These are phyloP conservation scores for Serendipita sp. DNA, from an alignment of 768 basidiomycete species.

Conservation along the genomic window DNA sequence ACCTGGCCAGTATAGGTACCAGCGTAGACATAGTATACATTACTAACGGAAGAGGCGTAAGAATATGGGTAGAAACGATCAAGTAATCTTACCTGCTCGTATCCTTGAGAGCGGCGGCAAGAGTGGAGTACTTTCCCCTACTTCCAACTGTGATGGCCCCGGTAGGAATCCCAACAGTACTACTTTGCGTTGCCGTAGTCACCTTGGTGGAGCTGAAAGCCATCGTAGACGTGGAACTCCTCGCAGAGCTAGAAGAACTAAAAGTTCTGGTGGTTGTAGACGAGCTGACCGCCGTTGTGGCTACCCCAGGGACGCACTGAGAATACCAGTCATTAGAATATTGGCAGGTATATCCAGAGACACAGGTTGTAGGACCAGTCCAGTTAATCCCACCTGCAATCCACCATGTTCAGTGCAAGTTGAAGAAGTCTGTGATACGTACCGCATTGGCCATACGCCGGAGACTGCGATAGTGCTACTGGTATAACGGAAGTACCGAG, in stretches of 20 bases:
- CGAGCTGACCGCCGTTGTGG: not conserved
- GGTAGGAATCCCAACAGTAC: no score
- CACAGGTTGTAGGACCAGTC: not conserved
- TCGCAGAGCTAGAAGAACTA: no score
- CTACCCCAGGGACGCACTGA: not conserved
- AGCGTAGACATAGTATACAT: conserved; percentile 5
- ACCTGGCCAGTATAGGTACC: conserved; percentile 8
- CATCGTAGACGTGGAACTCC: no score
- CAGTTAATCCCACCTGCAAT: not conserved
- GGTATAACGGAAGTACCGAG: no score
- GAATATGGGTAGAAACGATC: not conserved
- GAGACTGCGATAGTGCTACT: no score
- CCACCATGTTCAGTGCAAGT: not conserved
- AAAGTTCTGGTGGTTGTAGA: not conserved
- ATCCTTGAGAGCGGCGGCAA: not conserved
- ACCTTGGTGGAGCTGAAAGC: no score
- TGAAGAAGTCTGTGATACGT: not conserved
- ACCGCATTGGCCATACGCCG: not conserved
- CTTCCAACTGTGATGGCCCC: not conserved
- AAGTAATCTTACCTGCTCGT: not conserved
- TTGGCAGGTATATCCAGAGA: not conserved
- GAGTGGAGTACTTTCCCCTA: not conserved
- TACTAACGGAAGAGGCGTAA: not conserved
- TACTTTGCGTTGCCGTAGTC: not conserved
- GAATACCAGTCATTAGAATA: not conserved